Base-by-base conservation (phyloP, 1,139 yeast genomes). In the Suhomyces maxii region DNA sequence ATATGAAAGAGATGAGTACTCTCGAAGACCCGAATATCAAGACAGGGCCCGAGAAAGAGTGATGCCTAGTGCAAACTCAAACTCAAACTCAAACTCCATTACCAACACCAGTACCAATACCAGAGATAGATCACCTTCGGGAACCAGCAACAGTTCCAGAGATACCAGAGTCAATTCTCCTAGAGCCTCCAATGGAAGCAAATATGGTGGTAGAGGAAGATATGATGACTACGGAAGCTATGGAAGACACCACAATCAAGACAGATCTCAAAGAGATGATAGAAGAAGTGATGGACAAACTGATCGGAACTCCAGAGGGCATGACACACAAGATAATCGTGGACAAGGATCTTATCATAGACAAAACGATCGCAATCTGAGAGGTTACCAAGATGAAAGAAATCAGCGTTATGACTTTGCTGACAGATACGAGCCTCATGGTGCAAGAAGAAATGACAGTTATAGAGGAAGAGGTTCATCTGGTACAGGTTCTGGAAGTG, bases 1-100 rank as follows among this genome's bases (percentile, higher is more conserved):
- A n/a, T 34, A 40, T 13, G 42, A 34, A n/a, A 31, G 26, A 36
- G 36, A 37, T n/a, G 40, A 33, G 14, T 47, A 45, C 39, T 40
- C 47, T 3, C 33, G 47, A 37, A 40, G 53, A 34, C 41, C 47
- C 14, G 45, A 37, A 10, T 43, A 41, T 32, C 48, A 41, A 10
- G 46, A 52, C 41, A 45, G 57, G 25, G 55, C 50, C 8, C 37
- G 53, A 37, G 52, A 52, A 36, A 42, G 56, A 40, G 50, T 50
- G 7, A 42, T 39, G 7, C 35, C 36, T 12, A 39, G 35, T 26
- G 12, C 28, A 28, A 11, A 6, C 11, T 14, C 12, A 6, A 11
- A 6, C 11, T 14, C 12, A 6, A 32, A 46, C 13, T 48, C 52
- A 8, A 45, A 50, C 8, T 30, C 28, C 23, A 28, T 41, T 7